Percentiles rank a stretch among this genome's conserved stretches.
Evolutionary conservation across 345 rosid species (phyloP).

Genomic region (Lumnitzera littorea): DNA sequence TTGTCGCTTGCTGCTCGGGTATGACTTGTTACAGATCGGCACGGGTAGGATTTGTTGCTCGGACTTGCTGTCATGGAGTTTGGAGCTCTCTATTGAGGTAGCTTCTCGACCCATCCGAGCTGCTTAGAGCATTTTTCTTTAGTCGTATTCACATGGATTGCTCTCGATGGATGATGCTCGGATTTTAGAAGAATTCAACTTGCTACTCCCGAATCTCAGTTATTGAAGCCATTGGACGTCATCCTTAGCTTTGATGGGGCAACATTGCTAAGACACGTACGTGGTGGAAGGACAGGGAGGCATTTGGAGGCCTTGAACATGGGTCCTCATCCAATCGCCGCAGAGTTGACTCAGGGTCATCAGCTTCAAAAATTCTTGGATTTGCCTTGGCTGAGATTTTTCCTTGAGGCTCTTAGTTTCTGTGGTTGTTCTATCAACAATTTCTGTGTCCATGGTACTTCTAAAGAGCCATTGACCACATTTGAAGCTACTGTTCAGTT

Average conservation of each 20-base stretch:
- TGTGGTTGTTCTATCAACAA: slow-evolving; percentile 72
- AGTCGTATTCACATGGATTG: too few relatives aligned
- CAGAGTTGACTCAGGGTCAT: slow-evolving; percentile 69
- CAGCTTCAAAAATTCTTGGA: slow-evolving; percentile 84
- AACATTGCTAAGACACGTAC: slow-evolving; percentile 78
- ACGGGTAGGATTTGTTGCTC: too few relatives aligned
- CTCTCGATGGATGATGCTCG: too few relatives aligned
- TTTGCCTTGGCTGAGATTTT: slow-evolving; percentile 68
- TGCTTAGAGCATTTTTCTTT: too few relatives aligned
- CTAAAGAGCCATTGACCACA: slow-evolving; percentile 79
- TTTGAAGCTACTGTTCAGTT: slow-evolving; percentile 94
- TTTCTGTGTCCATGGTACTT: slow-evolving; percentile 87
- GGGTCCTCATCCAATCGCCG: slow-evolving; percentile 85
- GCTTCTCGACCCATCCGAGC: too few relatives aligned
- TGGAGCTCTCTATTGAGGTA: too few relatives aligned
- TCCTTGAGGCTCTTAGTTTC: slow-evolving; percentile 79
- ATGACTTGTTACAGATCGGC: too few relatives aligned
- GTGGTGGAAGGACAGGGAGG: slow-evolving; percentile 84
- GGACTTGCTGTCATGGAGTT: too few relatives aligned
- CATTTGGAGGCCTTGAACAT: slow-evolving; percentile 67
- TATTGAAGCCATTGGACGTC: slow-evolving; percentile 77
- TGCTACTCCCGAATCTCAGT: slow-evolving; percentile 73
- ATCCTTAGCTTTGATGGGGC: slow-evolving; percentile 78
- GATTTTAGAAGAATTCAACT: slow-evolving; percentile 77
- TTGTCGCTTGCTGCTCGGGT: too few relatives aligned